These are phyloP conservation scores for Astrothelium macrocarpum DNA, from an alignment of 495 filamentous ascomycete species.

Conservation along the genomic window DNA sequence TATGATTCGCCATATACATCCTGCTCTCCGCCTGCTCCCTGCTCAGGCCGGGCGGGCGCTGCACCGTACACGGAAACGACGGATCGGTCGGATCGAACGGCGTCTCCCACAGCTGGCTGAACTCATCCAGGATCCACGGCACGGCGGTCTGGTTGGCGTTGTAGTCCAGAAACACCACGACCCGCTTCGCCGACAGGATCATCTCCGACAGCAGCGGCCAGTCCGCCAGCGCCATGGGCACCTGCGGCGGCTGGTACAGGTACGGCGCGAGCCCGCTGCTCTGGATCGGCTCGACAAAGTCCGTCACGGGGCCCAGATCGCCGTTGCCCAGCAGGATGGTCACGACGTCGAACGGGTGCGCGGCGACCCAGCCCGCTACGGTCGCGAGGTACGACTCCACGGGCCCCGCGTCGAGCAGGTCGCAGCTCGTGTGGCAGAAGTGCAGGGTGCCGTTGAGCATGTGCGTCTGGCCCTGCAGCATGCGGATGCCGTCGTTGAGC, in stretches of 20 bases:
- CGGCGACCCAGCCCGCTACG: constrained; percentile 62
- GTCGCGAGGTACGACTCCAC: constrained; percentile 61
- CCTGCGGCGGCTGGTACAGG: constrained; percentile 59
- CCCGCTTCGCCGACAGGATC: constrained; percentile 58
- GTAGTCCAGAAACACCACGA: constrained; percentile 69
- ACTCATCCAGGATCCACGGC: constrained; percentile 59
- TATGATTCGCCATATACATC: constrained; percentile 90
- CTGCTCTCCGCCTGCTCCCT: constrained; percentile 44
- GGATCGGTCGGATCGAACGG: constrained; percentile 53
- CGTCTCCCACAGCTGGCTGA: constrained; percentile 58
- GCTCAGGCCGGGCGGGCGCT: constrained; percentile 51
- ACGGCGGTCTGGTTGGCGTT: constrained; percentile 67
- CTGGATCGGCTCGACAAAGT: constrained; percentile 53
- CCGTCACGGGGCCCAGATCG: constrained; percentile 52
- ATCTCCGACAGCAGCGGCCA: constrained; percentile 80
- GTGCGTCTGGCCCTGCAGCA: constrained; percentile 83
- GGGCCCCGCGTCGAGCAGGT: constrained; percentile 68
- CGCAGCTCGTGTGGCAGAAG: constrained; percentile 69
- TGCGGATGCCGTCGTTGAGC: constrained; percentile 79
- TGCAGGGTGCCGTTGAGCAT: constrained; percentile 49
- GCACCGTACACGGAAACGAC: constrained; percentile 49
- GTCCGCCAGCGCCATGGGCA: constrained; percentile 59
- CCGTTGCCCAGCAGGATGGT: constrained; percentile 81
- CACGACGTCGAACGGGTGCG: constrained; percentile 82
- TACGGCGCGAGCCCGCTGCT: constrained; percentile 58